Evolutionary conservation across 768 basidiomycete species (phyloP), one percentile per base, ranked within the genome.

Genomic region (Lactarius pseudohatsudake): DNA sequence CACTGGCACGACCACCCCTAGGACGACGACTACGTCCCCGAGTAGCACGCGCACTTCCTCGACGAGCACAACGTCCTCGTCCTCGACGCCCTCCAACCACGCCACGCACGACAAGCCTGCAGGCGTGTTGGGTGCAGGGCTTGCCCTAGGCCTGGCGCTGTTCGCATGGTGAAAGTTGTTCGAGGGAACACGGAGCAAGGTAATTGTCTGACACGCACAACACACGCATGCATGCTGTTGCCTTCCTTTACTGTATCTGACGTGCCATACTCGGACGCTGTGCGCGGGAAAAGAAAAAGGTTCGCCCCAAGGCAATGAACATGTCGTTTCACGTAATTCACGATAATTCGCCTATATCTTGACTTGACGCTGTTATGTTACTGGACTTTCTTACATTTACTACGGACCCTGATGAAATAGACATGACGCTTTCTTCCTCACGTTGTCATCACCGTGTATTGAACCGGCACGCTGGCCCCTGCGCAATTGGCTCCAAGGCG

Each of bases 91-190:
- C 22, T 54, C 53, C 2, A 56, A 56, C 20, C 55, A 56, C 6
- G 55, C 55, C 22, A 56, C 9, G 32, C 55, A 30, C 16, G 28
- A 34, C 55, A 32, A 56, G 32, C 55, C 55, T 56, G 55, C 50
- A 15, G 55, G 28, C 18, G 18, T 56, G 30, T 18, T 32, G 55
- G 55, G 55, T 20, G 55, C 32, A 18, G 55, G 30, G 20, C 10
- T 32, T 3, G 55, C 55, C 32, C 20, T 53, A 22, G 50, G 22
- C 50, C 22, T 53, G 50, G 55, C 55, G 15, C 30, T 56, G 55
- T 56, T 56, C 18, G 32, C 32, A 16, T 56, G 30, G 18, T 32
- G 8, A 20, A 45, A 11, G 26, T 15, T 15, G 26, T 53, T 53
- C 11, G 13, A 13, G 22, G 4, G 13, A 13, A 13, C 26, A 28